phyloP scores from a whole-genome alignment of 345 rosid genomes.

The Viola odorata region DNA sequence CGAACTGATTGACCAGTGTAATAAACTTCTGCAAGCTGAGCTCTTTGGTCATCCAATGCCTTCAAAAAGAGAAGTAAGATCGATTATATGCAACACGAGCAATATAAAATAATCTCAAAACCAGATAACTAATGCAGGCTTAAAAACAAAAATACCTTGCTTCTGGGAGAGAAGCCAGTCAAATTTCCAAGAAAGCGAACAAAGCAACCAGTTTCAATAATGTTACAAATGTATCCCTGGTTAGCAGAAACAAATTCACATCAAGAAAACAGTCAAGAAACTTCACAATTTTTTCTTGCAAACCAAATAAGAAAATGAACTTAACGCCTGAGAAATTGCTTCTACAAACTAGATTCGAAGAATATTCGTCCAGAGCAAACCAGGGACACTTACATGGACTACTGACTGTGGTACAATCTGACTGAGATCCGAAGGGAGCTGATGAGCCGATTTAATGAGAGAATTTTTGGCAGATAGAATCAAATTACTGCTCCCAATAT shows the following conservation, averaged over 20 bases:
- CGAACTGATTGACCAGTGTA: conserved; percentile 91
- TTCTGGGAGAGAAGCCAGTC: conserved; percentile 87
- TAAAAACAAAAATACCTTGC: conserved; percentile 47
- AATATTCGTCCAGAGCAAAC: not conserved
- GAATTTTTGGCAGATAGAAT: conserved; percentile 82
- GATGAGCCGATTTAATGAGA: conserved; percentile 48
- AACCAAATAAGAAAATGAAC: not conserved
- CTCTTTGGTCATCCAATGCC: conserved; percentile 65
- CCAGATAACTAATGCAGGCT: not conserved
- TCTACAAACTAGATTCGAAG: not conserved
- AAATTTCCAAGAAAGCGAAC: conserved; percentile 93
- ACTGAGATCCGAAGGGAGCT: conserved; percentile 68
- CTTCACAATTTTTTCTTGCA: not conserved
- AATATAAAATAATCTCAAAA: too few relatives aligned
- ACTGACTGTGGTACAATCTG: conserved; percentile 54
- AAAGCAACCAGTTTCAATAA: conserved; percentile 90
- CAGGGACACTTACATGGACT: conserved; percentile 55
- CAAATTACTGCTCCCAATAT: conserved; percentile 64
- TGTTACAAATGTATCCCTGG: conserved; percentile 88
- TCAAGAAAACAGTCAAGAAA: not conserved
- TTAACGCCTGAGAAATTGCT: not conserved
- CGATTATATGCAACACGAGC: not conserved
- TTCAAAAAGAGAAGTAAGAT: conserved; percentile 15
- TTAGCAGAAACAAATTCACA: conserved; percentile 14
- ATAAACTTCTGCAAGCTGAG: conserved; percentile 63